These are phyloP conservation scores for Madurella fahalii DNA, from an alignment of 2,329 filamentous ascomycete species.

Conservation along the genomic window DNA sequence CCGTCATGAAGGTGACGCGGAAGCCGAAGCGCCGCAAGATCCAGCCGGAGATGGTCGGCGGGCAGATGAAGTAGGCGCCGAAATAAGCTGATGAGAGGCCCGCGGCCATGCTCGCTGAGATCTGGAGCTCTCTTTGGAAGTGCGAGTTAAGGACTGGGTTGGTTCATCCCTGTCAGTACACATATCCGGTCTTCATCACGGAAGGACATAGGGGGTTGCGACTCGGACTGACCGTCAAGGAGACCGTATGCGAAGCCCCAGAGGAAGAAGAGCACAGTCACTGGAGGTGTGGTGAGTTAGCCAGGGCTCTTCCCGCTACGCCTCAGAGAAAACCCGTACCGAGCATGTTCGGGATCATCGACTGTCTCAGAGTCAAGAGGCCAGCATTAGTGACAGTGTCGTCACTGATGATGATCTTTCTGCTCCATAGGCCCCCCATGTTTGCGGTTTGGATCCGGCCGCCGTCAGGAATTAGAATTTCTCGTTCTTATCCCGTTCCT, in stretches of 20 bases:
- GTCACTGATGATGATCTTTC: constrained; percentile 33
- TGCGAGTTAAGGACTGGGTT: constrained; percentile 45
- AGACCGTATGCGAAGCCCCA: constrained; percentile 37
- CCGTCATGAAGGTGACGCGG: constrained; percentile 63
- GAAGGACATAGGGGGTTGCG: not conserved
- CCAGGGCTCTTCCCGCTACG: not conserved
- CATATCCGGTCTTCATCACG: not conserved
- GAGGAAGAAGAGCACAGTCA: constrained; percentile 36
- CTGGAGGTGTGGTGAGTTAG: constrained; percentile 10
- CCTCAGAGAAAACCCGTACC: constrained; percentile 13
- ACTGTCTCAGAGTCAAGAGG: constrained; percentile 32
- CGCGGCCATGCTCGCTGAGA: constrained; percentile 41
- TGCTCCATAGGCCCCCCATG: constrained; percentile 22
- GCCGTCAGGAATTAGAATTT: not conserved
- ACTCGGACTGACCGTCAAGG: constrained; percentile 31
- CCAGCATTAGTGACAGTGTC: constrained; percentile 32
- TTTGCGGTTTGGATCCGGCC: not conserved
- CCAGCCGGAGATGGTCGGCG: constrained; percentile 40
- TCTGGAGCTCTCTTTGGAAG: constrained; percentile 44
- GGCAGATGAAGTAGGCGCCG: constrained; percentile 39
- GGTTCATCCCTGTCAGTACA: not conserved
- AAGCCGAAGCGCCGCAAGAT: constrained; percentile 63
- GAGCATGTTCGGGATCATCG: constrained; percentile 31
- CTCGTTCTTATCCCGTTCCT: too few species aligned
- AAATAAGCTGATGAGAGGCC: constrained; percentile 52